Base-by-base conservation (phyloP, 2,329 filamentous ascomycete genomes). In the Colletotrichum tabaci region DNA sequence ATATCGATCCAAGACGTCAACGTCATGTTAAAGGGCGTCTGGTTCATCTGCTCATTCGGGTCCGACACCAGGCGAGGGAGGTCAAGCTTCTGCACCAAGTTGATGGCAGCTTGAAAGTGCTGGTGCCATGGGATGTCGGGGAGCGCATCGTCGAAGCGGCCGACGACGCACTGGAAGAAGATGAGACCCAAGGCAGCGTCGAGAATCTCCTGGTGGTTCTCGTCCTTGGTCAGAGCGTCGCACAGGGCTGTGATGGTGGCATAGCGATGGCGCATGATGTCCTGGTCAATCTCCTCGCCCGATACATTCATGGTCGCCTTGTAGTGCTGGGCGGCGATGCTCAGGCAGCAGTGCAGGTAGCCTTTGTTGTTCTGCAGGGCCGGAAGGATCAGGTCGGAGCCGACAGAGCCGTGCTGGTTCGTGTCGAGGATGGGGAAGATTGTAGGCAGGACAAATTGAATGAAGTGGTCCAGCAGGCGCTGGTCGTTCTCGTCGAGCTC, bases 1-100 rank as follows among this genome's bases (percentile, higher is more conserved):
- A 99, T 98, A 82, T 99, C 96, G 78, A 98, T 98, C 96, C 96
- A 98, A 12, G 95, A 88, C 7, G 94, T 93, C 74, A 98, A 86
- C 1, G 94, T 95, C 95, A 98, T 98, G 88, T 95, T 98, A 89
- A 98, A 98, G 13, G 94, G 93, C 6, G 93, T 90, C 73, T 92
- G 92, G 9, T 84, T 77, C 74, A 88, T 84, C n/a, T 87, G 85
- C 75, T 91, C 88, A 61, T 86, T 85, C 61, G 88, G 86, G 73
- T 90, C 87, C 53, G 90, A 86, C 66, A 96, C 90, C 58, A 91
- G 82, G 49, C 88, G 87, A 12, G 93, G 92, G 49, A 98, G 90
- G 71, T 95, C 91, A 44, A 98, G 91, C 83, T 94, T 95, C 80
- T 93, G 90, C 30, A 98, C 93, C 64, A 98, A 88, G 76, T 91